Evolutionary conservation across 208 protist genomes (phyloP), one percentile per base, ranked within the genome.

Genomic region (Leishmania tarentolae): DNA sequence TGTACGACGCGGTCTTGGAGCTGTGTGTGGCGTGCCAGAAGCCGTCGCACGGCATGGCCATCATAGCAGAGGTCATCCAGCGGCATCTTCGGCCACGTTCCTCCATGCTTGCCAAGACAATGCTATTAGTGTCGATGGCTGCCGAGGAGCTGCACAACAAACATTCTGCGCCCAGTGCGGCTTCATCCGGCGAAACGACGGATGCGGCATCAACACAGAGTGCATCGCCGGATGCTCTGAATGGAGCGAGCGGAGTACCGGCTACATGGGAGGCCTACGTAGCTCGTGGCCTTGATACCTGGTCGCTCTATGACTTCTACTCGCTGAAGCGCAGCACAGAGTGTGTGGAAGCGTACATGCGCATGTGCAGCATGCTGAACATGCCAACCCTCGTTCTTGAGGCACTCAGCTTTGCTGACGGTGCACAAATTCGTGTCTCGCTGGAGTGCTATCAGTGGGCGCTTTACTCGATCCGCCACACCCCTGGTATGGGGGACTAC

Each of bases 231-330:
- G 69, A 74, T 44, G 69, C 69, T 70, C 35, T 70, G 7, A 40
- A 66, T 50, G 71, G 59, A n/a, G 71, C 24, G 11, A 50, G 44
- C 59, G 83, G 37, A 42, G 15, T 35, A 7, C 37, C 66, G 2
- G 59, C 81, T 3, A 61, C 52, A 5, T 70, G 72, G n/a, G 74
- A 82, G 46, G 70, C 61, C 42, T 75, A 86, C 46, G 80, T 83
- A 65, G 81, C 88, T 73, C 82, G 75, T n/a, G 94, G 95, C 69
- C 79, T 93, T 65, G 95, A 98, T 56, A 77, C 89, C 61, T 98
- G 95, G 94, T 85, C 88, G 9, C 89, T 98, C 24, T 98, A 88
- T 82, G 95, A 98, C 81, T 97, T 98, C 82, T 98, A 95, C 81
- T 77, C 90, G 52, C 82, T 97, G 35, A 66, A 53, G 42, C 94